Evolutionary conservation across 208 protist genomes (phyloP).

Genomic region (Wallacemonas rigidus): DNA sequence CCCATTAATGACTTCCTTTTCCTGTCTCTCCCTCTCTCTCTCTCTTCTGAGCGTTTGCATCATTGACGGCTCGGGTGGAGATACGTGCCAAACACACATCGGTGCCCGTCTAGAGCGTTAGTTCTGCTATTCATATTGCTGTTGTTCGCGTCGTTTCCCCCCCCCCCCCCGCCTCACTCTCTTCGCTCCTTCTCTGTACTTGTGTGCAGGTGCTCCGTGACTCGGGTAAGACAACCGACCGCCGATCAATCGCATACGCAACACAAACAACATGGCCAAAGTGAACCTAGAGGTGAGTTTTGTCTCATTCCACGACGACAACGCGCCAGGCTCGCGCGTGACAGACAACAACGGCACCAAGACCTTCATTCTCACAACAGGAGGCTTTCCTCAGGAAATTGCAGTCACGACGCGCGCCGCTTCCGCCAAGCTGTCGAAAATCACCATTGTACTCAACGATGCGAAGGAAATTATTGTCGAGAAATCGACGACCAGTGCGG

Average conservation of each 20-base stretch:
- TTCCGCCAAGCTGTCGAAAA: constrained; percentile 52
- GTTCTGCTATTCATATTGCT: too few relatives aligned
- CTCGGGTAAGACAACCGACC: too few relatives aligned
- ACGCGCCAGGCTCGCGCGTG: constrained; percentile 43
- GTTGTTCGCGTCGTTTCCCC: too few relatives aligned
- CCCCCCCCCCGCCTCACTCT: too few relatives aligned
- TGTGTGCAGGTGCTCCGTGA: too few relatives aligned
- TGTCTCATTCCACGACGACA: constrained; percentile 77
- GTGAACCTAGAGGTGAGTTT: constrained; percentile 69
- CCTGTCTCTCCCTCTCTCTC: neutral
- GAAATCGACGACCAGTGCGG: constrained; percentile 28
- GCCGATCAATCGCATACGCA: too few relatives aligned
- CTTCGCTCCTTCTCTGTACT: too few relatives aligned
- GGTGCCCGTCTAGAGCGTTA: too few relatives aligned
- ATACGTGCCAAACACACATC: too few relatives aligned
- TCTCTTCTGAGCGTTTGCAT: too few relatives aligned
- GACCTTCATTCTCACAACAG: constrained; percentile 83
- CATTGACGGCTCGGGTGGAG: too few relatives aligned
- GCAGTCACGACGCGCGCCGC: constrained; percentile 61
- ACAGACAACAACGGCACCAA: constrained; percentile 35
- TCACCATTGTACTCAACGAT: constrained; percentile 67
- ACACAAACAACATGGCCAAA: constrained; percentile 18
- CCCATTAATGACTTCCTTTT: neutral
- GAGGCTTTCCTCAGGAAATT: constrained; percentile 83
- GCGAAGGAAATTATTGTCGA: constrained; percentile 75